Conservation (phyloP, 176 grass and related monocot genomes). For the Musa itinerans region DNA sequence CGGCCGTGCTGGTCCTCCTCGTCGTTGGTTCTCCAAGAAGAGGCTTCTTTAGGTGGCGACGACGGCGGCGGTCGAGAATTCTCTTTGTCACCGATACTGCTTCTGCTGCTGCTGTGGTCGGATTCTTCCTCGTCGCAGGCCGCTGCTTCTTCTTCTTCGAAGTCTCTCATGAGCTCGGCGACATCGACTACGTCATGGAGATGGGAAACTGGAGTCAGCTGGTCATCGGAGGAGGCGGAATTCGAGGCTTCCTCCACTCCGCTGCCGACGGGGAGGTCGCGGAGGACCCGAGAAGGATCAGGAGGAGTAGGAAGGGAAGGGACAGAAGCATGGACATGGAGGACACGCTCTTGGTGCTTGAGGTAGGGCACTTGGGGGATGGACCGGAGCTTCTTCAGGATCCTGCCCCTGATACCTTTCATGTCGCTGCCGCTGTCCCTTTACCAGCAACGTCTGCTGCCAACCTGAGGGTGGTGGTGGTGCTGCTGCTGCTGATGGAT, state of each 20-base stretch:
- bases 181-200: background rate
- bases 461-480: background rate
- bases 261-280: background rate
- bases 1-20: conserved; percentile 17
- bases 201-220: background rate
- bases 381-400: background rate
- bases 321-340: background rate
- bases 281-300: background rate
- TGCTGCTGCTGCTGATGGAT: background rate
- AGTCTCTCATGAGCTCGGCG: background rate
- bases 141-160: conserved; percentile 5
- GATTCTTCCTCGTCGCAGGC: background rate
- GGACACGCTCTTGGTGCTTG: background rate
- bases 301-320: background rate
- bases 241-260: background rate
- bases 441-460: background rate
- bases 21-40: conserved; percentile 22
- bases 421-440: background rate
- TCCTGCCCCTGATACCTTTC: background rate
- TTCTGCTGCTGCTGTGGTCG: background rate
- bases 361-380: background rate
- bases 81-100: conserved; percentile 36
- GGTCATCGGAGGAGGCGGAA: background rate
- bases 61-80: conserved; percentile 37
- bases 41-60: background rate